Conservation (phyloP, 1,284 basidiomycete genomes). For the Anthracocystis setariae region DNA sequence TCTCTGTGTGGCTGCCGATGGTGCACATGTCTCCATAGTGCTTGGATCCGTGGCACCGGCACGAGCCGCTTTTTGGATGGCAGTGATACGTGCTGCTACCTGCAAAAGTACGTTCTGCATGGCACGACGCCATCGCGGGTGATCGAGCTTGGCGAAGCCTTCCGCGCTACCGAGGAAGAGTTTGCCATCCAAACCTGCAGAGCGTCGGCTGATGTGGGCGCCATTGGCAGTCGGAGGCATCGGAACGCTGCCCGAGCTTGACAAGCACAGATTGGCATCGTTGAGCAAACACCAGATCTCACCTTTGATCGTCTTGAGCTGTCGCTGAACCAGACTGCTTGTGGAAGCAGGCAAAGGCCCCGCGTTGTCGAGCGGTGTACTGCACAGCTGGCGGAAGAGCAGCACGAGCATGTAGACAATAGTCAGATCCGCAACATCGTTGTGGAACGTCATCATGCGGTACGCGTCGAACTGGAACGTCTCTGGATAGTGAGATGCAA, state of each 20-base stretch:
- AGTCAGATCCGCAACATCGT: constrained; percentile 80
- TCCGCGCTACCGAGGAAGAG: constrained; percentile 35
- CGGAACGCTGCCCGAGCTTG: constrained; percentile 15
- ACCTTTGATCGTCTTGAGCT: constrained; percentile 70
- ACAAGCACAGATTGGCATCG: constrained; percentile 67
- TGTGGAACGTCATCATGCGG: constrained; percentile 76
- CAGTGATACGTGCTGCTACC: constrained; percentile 73
- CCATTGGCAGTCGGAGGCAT: constrained; percentile 5
- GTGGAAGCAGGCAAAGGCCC: constrained; percentile 23
- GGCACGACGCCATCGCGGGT: constrained; percentile 71
- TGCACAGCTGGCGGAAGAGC: constrained; percentile 76
- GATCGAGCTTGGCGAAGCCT: constrained; percentile 68
- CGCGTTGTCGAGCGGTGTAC: constrained; percentile 73
- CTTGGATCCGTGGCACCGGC: constrained; percentile 12
- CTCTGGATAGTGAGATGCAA: constrained; percentile 70
- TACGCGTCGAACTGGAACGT: constrained; percentile 83
- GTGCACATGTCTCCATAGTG: constrained; percentile 22
- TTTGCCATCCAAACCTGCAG: constrained; percentile 14
- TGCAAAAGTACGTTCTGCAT: constrained; percentile 76
- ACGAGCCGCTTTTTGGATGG: constrained; percentile 46
- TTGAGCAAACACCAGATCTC: constrained; percentile 81
- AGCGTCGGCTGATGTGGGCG: constrained; percentile 6
- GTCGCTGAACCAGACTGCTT: constrained; percentile 35
- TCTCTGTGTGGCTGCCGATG: constrained; percentile 43
- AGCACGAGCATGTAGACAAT: constrained; percentile 82